Base-by-base conservation (phyloP, 345 rosid species). In the Euphorbia peplus region DNA sequence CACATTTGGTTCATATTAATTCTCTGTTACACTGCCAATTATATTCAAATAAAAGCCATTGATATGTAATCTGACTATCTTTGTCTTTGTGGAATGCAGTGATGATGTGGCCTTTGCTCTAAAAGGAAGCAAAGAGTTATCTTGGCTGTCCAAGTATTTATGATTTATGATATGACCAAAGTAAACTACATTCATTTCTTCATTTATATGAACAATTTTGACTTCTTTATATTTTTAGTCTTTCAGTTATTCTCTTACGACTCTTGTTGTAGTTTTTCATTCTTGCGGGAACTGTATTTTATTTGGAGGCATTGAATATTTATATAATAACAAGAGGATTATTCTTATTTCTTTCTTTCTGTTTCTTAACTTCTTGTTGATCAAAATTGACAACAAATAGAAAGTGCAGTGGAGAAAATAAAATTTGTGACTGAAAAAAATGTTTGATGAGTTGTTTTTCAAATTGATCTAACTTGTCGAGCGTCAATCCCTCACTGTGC, bases 31-130 rank as follows among this genome's bases (percentile, higher is more conserved):
- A 11, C n/a, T n/a, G 25, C 29, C 16, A 22, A 54, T 24, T 54
- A 53, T 15, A 4, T 0, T 54, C 15, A 12, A 7, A 44, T 12
- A 44, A 9, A 7, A 53, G 13, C n/a, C 28, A 39, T 60, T 55
- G 66, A 7, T 25, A 24, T 56, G 15, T 48, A 14, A 64, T n/a
- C 63, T 72, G 60, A 77, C 25, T 59, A 16, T 19, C 42, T 64
- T 46, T 26, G 41, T 65, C 73, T 13, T 64, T 75, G 53, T 13
- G 35, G n/a, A 58, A 21, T 75, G 83, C 91, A 87, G 98, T 78
- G 98, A 93, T 71, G 98, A 93, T 60, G 92, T 91, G 66, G 83
- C 91, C 63, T 93, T 93, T 77, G 97, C 97, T 5, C 83, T 93
- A 75, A 91, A 93, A 79, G 92, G 86, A 73, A 70, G 83, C 81